phyloP scores from a whole-genome alignment of 345 rosid genomes.

The Arabis hirsuta region DNA sequence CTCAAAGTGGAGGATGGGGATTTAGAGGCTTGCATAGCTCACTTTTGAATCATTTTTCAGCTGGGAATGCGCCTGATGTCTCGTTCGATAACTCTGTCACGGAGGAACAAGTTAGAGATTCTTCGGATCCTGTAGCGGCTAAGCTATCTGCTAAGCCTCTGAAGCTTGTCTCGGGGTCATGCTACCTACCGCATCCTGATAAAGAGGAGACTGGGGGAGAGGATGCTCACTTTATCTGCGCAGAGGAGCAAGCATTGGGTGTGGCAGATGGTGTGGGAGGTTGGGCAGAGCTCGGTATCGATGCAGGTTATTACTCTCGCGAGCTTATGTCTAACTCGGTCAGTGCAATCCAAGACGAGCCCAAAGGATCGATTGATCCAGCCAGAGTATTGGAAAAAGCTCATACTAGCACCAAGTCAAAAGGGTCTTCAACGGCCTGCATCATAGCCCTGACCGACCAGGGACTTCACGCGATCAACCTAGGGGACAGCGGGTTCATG shows the following conservation, averaged over 20 bases:
- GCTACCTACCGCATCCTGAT: constrained; percentile 96
- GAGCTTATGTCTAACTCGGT: constrained; percentile 96
- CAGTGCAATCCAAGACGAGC: constrained; percentile 78
- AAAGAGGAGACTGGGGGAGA: constrained; percentile 99
- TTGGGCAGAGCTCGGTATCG: constrained; percentile 93
- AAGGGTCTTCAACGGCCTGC: constrained; percentile 97
- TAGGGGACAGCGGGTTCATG: constrained; percentile 99
- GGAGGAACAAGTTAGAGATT: constrained; percentile 60
- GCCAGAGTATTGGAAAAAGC: constrained; percentile 92
- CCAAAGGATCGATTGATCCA: constrained; percentile 83
- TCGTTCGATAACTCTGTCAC: constrained; percentile 59
- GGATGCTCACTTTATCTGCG: constrained; percentile 94
- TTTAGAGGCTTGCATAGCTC: constrained; percentile 63
- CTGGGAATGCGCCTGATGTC: constrained; percentile 73
- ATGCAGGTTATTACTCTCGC: constrained; percentile 82
- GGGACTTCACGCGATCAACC: constrained; percentile 75
- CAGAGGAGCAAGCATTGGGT: constrained; percentile 84
- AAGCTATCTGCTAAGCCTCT: constrained; percentile 51
- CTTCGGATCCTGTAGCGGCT: constrained; percentile 52
- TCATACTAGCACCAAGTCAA: constrained; percentile 81
- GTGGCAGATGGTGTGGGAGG: constrained; percentile 99
- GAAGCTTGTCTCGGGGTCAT: constrained; percentile 87
- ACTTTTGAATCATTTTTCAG: constrained; percentile 49
- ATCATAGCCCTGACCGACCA: constrained; percentile 87
- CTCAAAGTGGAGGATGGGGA: constrained; percentile 44